Base-by-base conservation (phyloP, 352 stramenopile species). In the Globisporangium camurandrum region DNA sequence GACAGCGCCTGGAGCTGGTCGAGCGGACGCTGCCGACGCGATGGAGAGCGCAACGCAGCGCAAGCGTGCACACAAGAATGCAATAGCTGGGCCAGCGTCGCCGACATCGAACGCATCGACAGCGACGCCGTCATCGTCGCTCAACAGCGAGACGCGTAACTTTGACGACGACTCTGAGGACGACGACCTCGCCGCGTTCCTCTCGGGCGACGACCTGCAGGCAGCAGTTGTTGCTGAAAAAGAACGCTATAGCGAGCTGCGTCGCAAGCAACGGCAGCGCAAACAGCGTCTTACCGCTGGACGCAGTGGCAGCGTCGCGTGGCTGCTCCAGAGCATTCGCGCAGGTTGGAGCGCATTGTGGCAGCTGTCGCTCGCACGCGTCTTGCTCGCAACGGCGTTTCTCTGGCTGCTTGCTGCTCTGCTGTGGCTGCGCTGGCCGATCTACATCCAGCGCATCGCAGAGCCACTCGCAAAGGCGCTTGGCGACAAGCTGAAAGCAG, bases 371-470 rank as follows among this genome's bases (percentile, higher is more conserved):
- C 41, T 54, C 10, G 51, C 42, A 17, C 19, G 38, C 22, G 45
- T 37, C 16, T 22, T 59, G 22, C 42, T 63, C 9, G 26, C 23
- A 10, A 14, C 9, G 19, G n/a, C 42, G 34, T 54, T 60, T 14
- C 5, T 22, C n/a, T 84, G 67, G 69, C 44, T 81, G n/a, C 19
- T 75, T 6, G 57, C 64, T 2, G 39, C 40, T n/a, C 55, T 81
- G 8, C 47, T 73, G 11, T 84, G 67, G 69, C 57, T 83, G 28
- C 67, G 69, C 30, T 81, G 69, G 69, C 71, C 69, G 4, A 49
- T 81, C 38, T 78, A 72, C 42, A 54, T 72, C 12, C 53, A 60
- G 19, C 20, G 52, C 40, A 30, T 84, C 33, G 42, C 61, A 24
- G 43, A 69, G 24, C 39, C 38, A 16, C 36, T 81, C 17, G 49